Percentiles rank a stretch among this genome's conserved stretches.
Conservation (phyloP, 257 asterid species). For the Solanum chmielewskii region DNA sequence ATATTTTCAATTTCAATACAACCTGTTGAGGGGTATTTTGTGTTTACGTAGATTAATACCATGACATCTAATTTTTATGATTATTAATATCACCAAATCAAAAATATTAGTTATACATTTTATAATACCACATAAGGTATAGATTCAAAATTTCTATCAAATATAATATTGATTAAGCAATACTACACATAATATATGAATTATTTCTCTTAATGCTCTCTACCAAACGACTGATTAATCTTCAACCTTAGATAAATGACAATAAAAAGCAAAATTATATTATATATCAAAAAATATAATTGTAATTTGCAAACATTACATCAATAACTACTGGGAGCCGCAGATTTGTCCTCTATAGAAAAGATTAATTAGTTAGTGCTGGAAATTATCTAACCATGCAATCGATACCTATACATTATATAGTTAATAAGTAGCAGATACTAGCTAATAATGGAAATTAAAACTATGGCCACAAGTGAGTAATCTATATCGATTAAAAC, state of each 20-base stretch:
- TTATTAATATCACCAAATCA: no score
- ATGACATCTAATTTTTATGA: no score
- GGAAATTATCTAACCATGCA: neutral
- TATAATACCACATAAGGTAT: neutral
- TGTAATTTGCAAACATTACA: neutral
- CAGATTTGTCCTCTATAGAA: neutral
- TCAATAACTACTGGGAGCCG: neutral
- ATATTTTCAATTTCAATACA: no score
- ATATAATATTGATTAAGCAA: no score
- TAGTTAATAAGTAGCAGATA: neutral
- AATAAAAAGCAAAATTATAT: neutral
- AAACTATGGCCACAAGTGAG: neutral
- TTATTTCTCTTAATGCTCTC: neutral
- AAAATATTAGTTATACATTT: neutral
- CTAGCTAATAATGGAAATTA: neutral
- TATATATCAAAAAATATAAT: neutral
- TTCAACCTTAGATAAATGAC: neutral
- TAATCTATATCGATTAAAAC: neutral
- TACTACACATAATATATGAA: no score
- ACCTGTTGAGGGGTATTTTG: no score
- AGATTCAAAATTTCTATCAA: neutral
- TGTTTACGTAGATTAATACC: no score
- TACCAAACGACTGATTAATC: neutral
- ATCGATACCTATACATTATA: neutral
- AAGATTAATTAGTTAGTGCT: neutral